Base-by-base conservation (phyloP, 225 moss, liverwort and hornwort species). In the Antitrichia curtipendula region DNA sequence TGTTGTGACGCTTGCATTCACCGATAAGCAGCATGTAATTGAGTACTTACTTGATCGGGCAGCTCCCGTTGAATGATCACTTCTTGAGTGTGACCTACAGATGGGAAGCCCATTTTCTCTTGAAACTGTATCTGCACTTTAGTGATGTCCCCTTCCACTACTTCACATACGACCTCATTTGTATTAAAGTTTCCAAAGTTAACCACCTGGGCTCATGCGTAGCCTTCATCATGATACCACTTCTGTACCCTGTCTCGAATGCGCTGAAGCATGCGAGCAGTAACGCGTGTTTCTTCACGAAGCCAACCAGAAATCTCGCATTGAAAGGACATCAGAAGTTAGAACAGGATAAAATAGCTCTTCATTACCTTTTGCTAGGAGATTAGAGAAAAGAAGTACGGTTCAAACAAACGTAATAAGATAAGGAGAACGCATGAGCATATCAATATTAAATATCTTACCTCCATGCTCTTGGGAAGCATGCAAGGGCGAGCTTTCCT, bases 191-290 rank as follows among this genome's bases (percentile, higher is more conserved):
- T 98, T 58, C 97, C 97, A 80, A 98, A 97, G 71, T 96, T 98
- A 21, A 97, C 97, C 84, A 97, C 98, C 82, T 98, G 96, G 29
- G 98, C 98, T 82, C 97, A 98, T 36, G 97, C 98, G 58, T 98
- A 98, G 52, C 98, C 97, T 93, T 98, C 98, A 81, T 98, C 97
- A 84, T 98, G 96, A 82, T 98, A 98, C 98, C 97, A 97, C 85
- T 91, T 97, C 86, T 98, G 98, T 40, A 98, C 98, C 45, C 97
- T 94, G 84, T 96, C 98, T 86, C 97, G 93, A 73, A 98, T 98
- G 65, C 92, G 96, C 91, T 98, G 97, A 38, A 98, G 94, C 97
- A 98, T 97, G 78, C 97, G 92, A 34, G 97, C 97, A 82, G 96
- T 97, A 31, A 98, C 97, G 82, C 96, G 89, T n/a, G 98, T 98